Conservation (phyloP, 345 rosid genomes). For the Linum usitatissimum region DNA sequence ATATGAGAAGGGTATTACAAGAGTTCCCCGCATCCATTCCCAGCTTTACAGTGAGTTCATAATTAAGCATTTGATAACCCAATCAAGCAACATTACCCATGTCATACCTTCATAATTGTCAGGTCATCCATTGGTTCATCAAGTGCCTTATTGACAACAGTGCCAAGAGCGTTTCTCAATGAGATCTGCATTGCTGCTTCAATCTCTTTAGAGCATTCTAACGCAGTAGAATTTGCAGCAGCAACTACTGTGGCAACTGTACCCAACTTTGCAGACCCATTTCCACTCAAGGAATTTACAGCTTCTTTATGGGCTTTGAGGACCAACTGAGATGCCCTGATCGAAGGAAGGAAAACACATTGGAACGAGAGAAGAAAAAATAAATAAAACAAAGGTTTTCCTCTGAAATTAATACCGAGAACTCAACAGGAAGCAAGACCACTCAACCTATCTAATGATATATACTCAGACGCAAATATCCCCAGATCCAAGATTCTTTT, state of each 20-base stretch:
- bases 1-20: too few relatives aligned
- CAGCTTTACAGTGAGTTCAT: neutral
- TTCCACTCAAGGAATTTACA: constrained; percentile 84
- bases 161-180: constrained; percentile 78
- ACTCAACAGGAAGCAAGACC: neutral
- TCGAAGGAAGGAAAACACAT: constrained; percentile 11
- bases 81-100: neutral
- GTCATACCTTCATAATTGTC: constrained; percentile 77
- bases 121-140: constrained; percentile 95
- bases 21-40: neutral
- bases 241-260: constrained; percentile 93
- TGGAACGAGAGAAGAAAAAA: neutral
- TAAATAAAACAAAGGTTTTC: neutral
- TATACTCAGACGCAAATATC: neutral
- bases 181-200: constrained; percentile 98
- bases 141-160: constrained; percentile 37
- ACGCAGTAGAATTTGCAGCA: constrained; percentile 94
- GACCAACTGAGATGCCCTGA: constrained; percentile 86
- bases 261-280: constrained; percentile 78
- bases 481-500: neutral
- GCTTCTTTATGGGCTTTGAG: constrained; percentile 95
- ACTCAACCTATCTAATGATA: neutral
- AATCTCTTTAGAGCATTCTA: constrained; percentile 90
- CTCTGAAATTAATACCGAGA: neutral
- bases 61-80: too few relatives aligned